Conservation (phyloP, 2,329 filamentous ascomycete genomes). For the Dothiorella sarmentorum region DNA sequence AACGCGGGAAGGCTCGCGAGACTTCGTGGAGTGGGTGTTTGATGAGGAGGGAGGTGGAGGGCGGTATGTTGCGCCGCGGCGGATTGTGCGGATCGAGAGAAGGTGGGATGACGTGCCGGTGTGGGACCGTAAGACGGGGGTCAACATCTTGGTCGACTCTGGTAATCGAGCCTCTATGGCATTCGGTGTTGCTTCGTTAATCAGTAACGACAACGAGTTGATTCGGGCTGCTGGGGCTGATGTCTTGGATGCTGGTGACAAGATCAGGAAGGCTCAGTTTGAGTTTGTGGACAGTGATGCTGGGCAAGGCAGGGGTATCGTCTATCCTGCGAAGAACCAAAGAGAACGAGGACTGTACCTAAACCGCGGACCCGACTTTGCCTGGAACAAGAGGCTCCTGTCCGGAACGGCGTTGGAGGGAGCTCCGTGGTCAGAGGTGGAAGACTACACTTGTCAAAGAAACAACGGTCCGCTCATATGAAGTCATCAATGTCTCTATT, state of each 20-base stretch:
- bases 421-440: not conserved
- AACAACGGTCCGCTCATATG: not conserved
- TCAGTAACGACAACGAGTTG: not conserved
- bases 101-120: not conserved
- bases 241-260: not conserved
- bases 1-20: not conserved
- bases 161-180: not conserved
- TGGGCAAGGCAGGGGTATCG: not conserved
- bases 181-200: not conserved
- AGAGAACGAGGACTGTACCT: not conserved
- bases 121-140: not conserved
- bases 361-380: not conserved
- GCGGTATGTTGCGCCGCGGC: not conserved
- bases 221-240: not conserved
- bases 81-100: not conserved
- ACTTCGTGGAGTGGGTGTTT: not conserved
- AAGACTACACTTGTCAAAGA: slow-evolving; percentile 34
- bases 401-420: not conserved
- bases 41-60: not conserved
- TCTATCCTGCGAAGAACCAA: not conserved
- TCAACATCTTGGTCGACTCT: not conserved
- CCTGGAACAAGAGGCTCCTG: not conserved
- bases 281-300: not conserved
- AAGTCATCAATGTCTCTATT: slow-evolving; percentile 44
- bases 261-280: not conserved